Base-by-base conservation (phyloP, 192 early-diverging fungal species). In the Coemansia sp. region DNA sequence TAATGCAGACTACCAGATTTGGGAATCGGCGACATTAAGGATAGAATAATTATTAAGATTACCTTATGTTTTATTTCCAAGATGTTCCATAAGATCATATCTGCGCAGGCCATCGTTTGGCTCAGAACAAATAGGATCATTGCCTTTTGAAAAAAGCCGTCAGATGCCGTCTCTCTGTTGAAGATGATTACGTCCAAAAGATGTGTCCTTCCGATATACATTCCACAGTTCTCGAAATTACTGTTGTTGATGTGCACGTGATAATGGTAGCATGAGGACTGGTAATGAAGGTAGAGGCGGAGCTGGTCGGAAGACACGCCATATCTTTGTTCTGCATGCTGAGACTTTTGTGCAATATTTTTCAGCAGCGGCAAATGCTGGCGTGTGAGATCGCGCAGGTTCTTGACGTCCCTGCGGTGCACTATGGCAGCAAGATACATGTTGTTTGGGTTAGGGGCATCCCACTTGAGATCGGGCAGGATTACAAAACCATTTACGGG, bases 401-500 rank as follows among this genome's bases (percentile, higher is more conserved):
- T 91, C 24, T 61, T 69, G 21, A 92, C 65, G 58, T 87, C 88
- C 9, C 45, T 60, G 58, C 83, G 77, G 35, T 85, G 78, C 8
- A 86, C 78, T 55, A 94, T 86, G 8, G 83, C 90, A 9, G 88
- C 71, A 20, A 91, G 76, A 65, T 94, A 94, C 53, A 94, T 75
- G 18, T 71, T 85, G 16, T 89, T 86, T 5, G 86, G 43, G 9
- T 83, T 87, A 5, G 75, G 56, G 4, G 73, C 76, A 64, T 94
- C 91, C 92, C 92, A 94, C 64, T 94, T 94, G 63, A 89, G 87
- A 60, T 94, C 92, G 2, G 92, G 92, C 24, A 92, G 68, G 5
- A 94, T 68, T 26, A 94, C 68, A 78, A 94, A 94, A 16, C 92
- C 92, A 16, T 62, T 81, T 41, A 85, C 76, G 3, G 79, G 78